Evolutionary conservation across 345 rosid genomes (phyloP).

Genomic region (Angophora floribunda): DNA sequence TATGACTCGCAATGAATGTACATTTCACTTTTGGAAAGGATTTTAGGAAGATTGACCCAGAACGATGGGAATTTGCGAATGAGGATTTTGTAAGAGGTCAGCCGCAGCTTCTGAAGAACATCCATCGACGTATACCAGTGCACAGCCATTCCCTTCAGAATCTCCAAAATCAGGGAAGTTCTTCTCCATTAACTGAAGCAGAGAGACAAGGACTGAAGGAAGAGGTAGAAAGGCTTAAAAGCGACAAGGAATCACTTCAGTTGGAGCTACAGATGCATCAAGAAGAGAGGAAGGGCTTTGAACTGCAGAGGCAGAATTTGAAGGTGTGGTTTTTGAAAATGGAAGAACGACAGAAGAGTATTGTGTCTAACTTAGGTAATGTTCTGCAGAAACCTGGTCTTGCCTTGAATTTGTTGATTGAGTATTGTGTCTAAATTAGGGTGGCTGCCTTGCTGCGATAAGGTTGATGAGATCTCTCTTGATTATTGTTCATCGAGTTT

Average conservation of each 20-base stretch:
- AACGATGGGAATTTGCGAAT: slow-evolving; percentile 91
- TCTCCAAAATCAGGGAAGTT: slow-evolving; percentile 38
- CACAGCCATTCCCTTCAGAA: slow-evolving; percentile 78
- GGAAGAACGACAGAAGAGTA: slow-evolving; percentile 45
- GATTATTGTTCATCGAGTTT: neutral
- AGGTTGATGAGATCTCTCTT: neutral
- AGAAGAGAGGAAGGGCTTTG: slow-evolving; percentile 41
- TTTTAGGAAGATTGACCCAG: slow-evolving; percentile 74
- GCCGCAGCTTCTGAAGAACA: slow-evolving; percentile 74
- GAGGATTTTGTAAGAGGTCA: slow-evolving; percentile 76
- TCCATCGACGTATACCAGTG: slow-evolving; percentile 84
- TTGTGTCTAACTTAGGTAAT: slow-evolving; percentile 38
- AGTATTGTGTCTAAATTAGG: neutral
- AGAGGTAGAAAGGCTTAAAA: slow-evolving; percentile 45
- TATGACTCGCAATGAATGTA: neutral
- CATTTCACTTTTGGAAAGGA: slow-evolving; percentile 37
- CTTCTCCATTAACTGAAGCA: slow-evolving; percentile 37
- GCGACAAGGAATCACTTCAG: slow-evolving; percentile 46
- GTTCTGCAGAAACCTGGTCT: slow-evolving; percentile 63
- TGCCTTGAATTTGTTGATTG: slow-evolving; percentile 41
- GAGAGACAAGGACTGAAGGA: slow-evolving; percentile 62
- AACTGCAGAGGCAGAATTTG: slow-evolving; percentile 42
- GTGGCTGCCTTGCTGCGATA: neutral
- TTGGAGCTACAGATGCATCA: slow-evolving; percentile 48
- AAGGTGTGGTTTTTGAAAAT: slow-evolving; percentile 57